Evolutionary conservation across 352 stramenopile genomes (phyloP), one percentile per base, ranked within the genome.

Genomic region (Globisporangium solare): DNA sequence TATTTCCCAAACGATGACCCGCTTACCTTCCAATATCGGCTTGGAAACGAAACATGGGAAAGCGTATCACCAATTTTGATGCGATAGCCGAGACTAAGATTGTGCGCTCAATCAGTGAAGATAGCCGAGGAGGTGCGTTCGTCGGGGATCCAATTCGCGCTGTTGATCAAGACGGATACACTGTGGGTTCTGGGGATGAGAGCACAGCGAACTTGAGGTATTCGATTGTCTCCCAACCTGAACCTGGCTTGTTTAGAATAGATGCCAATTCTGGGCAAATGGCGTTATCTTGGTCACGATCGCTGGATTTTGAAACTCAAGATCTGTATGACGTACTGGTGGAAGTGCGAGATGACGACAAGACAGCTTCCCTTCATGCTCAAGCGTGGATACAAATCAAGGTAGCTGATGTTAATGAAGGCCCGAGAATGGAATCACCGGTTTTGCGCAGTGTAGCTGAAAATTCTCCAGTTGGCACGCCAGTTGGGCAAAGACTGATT

Each of bases 271-370:
- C n/a, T 47, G 54, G 54, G 3, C 54, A 60, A 24, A 35, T 60
- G 8, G 17, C 21, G 17, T 20, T 60, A 4, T 60, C 54, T 39
- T 12, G n/a, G 12, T 21, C 43, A 7, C n/a, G 54, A 1, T 12
- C 14, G 11, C 22, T 60, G 45, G 54, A 60, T 15, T 51, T 60
- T 24, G 54, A 60, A 35, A 53, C 18, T 12, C 54, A 37, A 27
- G 11, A 42, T 2, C 21, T 7, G 14, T 60, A 60, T 18, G 20
- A 46, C 21, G 54, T 60, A 20, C 31, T 60, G 20, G 43, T 60
- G 27, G 54, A 60, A 31, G 54, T 47, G 43, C 43, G 27, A 20
- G 54, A 60, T 6, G n/a, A 17, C 6, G 54, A 46, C 31, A 18
- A 15, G 12, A 32, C 45, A 18, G n/a, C 17, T 45, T 20, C 24